A percentile compares a stretch with the other conserved stretches of the same genome.
Evolutionary conservation across 2,329 filamentous ascomycete species (phyloP).

Genomic region (Exophiala viscosa): DNA sequence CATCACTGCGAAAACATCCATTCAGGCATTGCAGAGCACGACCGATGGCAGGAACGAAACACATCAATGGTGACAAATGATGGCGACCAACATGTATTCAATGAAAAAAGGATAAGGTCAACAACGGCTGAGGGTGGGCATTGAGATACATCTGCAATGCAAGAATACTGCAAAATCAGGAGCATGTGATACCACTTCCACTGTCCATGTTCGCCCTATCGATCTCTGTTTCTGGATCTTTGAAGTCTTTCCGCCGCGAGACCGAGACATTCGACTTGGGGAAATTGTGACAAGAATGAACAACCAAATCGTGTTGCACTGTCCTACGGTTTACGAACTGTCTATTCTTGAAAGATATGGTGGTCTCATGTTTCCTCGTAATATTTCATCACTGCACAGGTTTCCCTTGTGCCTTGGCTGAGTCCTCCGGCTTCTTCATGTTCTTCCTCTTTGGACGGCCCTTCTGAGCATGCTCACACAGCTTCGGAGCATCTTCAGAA

Average conservation of each 20-base stretch:
- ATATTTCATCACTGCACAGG: constrained; percentile 28
- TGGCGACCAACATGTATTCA: not conserved
- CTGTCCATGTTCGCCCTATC: not conserved
- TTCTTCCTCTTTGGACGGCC: constrained; percentile 54
- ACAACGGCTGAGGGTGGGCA: not conserved
- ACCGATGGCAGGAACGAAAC: not conserved
- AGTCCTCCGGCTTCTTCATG: constrained; percentile 19
- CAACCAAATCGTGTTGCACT: no score
- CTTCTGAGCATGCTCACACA: constrained; percentile 70
- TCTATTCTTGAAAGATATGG: no score
- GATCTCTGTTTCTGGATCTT: no score
- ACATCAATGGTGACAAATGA: not conserved
- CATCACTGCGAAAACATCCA: constrained; percentile 1
- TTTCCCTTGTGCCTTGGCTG: constrained; percentile 21
- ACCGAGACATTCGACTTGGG: not conserved
- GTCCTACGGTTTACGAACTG: no score
- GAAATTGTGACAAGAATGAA: no score
- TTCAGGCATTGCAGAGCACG: not conserved
- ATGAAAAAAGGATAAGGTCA: not conserved
- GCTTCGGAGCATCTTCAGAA: constrained; percentile 52
- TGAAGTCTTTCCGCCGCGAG: not conserved
- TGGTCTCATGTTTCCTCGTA: no score
- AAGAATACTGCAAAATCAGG: constrained; percentile 1
- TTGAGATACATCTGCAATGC: constrained; percentile 3
- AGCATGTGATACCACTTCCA: not conserved